A percentile compares a stretch with the other conserved stretches of the same genome.
phyloP scores from a whole-genome alignment of 805 yeast genomes.

The Saturnispora bothae region DNA sequence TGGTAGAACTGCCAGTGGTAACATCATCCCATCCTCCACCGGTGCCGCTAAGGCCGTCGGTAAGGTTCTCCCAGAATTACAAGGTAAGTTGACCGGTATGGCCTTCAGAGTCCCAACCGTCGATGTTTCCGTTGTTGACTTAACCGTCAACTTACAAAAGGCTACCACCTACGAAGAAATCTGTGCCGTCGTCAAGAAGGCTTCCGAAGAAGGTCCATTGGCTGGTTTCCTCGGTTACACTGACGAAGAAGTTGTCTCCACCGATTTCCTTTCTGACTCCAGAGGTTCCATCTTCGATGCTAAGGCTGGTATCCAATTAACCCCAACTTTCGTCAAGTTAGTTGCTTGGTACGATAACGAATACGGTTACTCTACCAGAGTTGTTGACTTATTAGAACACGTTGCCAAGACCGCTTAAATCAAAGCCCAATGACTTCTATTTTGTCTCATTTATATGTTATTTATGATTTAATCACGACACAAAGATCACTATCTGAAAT shows the following conservation, averaged over 20 bases:
- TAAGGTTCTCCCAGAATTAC: slow-evolving; percentile 82
- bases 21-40: slow-evolving; percentile 90
- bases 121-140: slow-evolving; percentile 88
- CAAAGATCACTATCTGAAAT: too few species aligned
- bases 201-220: slow-evolving; percentile 58
- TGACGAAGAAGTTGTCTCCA: slow-evolving; percentile 83
- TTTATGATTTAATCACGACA: too few species aligned
- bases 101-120: slow-evolving; percentile 90
- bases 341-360: slow-evolving; percentile 95
- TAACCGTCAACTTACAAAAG: slow-evolving; percentile 74
- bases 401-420: slow-evolving; percentile 44
- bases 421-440: background rate
- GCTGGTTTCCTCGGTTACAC: slow-evolving; percentile 85
- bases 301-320: slow-evolving; percentile 79
- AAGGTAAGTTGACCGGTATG: slow-evolving; percentile 92
- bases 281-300: slow-evolving; percentile 88
- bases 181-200: slow-evolving; percentile 64
- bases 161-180: slow-evolving; percentile 76
- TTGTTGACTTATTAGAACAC: slow-evolving; percentile 78
- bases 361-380: slow-evolving; percentile 94
- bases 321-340: slow-evolving; percentile 83
- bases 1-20: slow-evolving; percentile 93
- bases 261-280: slow-evolving; percentile 76
- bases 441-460: too few species aligned
- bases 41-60: slow-evolving; percentile 99